Evolutionary conservation across 306 rosid genomes (phyloP), one percentile per base, ranked within the genome.

Genomic region (Prosopis cineraria): DNA sequence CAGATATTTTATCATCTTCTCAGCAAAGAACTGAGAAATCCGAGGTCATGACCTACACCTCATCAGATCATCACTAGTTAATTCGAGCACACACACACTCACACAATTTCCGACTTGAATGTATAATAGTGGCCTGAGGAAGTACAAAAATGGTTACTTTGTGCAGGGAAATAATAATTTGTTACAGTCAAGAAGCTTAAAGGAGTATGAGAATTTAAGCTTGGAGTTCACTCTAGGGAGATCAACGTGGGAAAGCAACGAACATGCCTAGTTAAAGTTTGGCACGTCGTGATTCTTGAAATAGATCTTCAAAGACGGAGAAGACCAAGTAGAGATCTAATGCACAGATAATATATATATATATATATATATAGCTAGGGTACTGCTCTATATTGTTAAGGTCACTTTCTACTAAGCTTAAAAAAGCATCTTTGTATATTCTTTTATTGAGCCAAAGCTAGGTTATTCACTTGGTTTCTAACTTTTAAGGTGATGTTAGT

Each of bases 171-270:
- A 60, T 70, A n/a, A n/a, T n/a, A 78, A 83, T 34, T 87, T 34
- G 40, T 78, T 56, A 27, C 85, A 79, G 56, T 73, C 88, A 67
- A 85, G 81, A 75, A 84, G 79, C 68, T 88, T 74, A 69, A 78
- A 70, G 79, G 85, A 85, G 5, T 77, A 75, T 43, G 81, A 84
- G 36, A 87, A 73, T 74, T 91, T 91, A 81, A 87, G 87, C 86
- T 85, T 88, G 85, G 98, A 91, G 82, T 84, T 93, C 76, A 85
- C 92, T 72, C 87, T 89, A 78, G 96, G 93, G 45, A 86, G 90
- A 79, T 69, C 86, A 36, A 83, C 79, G 76, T 89, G 87, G 83
- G 75, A 80, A 40, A 68, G 33, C 83, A 84, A 77, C 69, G 89
- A 84, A 71, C 84, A 53, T 55, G 86, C 80, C 72, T 83, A 69